A percentile compares a stretch with the other conserved stretches of the same genome.
phyloP scores from a whole-genome alignment of 176 grass and related monocot species.

The Pharus latifolius region DNA sequence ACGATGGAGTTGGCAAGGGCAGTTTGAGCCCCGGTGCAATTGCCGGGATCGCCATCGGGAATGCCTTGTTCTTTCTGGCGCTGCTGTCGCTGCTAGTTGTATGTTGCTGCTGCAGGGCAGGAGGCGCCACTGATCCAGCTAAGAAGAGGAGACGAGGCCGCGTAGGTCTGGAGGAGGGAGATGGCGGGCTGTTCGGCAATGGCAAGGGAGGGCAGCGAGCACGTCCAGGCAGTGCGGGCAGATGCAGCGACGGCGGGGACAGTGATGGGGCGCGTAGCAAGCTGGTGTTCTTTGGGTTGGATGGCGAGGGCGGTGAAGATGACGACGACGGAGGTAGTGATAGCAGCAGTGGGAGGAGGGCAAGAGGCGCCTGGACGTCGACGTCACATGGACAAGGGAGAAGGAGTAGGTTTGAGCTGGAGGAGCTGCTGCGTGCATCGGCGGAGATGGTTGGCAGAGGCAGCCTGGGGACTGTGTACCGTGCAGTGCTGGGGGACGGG shows the following conservation, averaged over 20 bases:
- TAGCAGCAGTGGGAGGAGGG: conserved; percentile 15
- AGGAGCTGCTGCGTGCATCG: conserved; percentile 81
- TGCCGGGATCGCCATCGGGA: conserved; percentile 44
- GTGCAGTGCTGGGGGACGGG: conserved; percentile 64
- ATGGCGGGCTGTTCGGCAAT: conserved; percentile 18
- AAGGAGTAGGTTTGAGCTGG: conserved; percentile 55
- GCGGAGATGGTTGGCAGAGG: conserved; percentile 81
- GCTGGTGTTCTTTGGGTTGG: conserved; percentile 62
- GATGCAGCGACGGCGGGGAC: conserved; percentile 49
- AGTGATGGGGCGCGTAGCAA: conserved; percentile 76
- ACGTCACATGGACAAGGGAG: conserved; percentile 9
- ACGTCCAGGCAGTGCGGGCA: conserved; percentile 31
- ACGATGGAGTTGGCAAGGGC: not conserved
- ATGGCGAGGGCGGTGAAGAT: not conserved
- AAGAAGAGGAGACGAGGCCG: conserved; percentile 32
- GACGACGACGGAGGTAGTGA: conserved; percentile 13
- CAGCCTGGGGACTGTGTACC: conserved; percentile 75
- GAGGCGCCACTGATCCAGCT: not conserved
- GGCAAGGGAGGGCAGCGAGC: conserved; percentile 27
- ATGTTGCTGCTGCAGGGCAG: conserved; percentile 44
- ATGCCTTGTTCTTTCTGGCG: conserved; percentile 39
- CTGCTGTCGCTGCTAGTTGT: conserved; percentile 38
- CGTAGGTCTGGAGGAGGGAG: conserved; percentile 17
- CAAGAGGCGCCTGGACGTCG: not conserved
- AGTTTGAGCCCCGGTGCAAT: conserved; percentile 43